phyloP scores from a whole-genome alignment of 2,329 filamentous ascomycete species.

The Clathrospora elynae region DNA sequence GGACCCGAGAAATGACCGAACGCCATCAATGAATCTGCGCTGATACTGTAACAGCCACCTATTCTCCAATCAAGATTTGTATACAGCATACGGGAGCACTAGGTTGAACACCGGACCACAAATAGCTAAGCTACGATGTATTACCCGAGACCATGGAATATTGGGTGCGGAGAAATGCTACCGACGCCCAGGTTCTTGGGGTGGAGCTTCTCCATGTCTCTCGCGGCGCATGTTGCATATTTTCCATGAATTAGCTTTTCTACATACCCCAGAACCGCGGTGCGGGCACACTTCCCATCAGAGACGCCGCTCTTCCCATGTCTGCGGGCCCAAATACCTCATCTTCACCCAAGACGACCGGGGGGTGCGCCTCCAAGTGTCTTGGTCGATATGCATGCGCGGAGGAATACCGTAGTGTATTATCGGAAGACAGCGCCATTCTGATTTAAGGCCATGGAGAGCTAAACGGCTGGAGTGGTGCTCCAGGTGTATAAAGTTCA shows the following conservation, averaged over 20 bases:
- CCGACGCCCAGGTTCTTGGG: conserved; percentile 21
- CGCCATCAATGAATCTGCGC: not conserved
- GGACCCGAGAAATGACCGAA: conserved; percentile 1
- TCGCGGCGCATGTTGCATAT: conserved; percentile 18
- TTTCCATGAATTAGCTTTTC: conserved; percentile 3
- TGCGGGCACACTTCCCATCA: conserved; percentile 15
- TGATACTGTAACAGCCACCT: conserved; percentile 6
- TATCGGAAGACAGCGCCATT: conserved; percentile 19
- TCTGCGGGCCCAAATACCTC: conserved; percentile 18
- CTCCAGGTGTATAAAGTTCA: conserved; percentile 28
- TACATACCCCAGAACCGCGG: conserved; percentile 9
- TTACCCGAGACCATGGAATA: conserved; percentile 4
- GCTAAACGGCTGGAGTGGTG: conserved; percentile 2
- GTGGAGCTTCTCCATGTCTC: conserved; percentile 13
- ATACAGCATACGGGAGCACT: conserved; percentile 3
- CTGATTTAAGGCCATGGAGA: conserved; percentile 5
- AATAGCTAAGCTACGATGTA: conserved; percentile 4
- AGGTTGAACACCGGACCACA: conserved; percentile 9
- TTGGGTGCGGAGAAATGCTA: conserved; percentile 10
- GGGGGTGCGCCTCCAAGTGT: conserved; percentile 26
- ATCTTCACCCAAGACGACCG: conserved; percentile 28
- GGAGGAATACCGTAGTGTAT: conserved; percentile 16
- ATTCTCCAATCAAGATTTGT: not conserved
- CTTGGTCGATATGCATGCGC: conserved; percentile 30
- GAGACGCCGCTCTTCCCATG: conserved; percentile 17